Percentiles rank a stretch among this genome's conserved stretches.
These are phyloP conservation scores for Adansonia digitata DNA, from an alignment of 345 rosid genomes.

Conservation along the genomic window DNA sequence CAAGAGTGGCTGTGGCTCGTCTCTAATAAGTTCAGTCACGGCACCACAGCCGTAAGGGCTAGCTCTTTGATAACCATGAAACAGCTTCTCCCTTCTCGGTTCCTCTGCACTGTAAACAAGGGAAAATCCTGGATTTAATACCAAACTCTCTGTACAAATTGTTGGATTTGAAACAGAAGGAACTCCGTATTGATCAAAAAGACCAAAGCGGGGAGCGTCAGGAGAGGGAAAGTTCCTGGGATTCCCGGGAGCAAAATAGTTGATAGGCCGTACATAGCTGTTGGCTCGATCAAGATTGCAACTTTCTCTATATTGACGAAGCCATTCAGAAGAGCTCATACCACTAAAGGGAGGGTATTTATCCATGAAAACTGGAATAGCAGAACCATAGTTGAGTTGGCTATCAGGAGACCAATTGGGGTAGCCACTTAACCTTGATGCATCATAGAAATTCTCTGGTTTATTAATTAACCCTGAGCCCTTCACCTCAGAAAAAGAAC, in stretches of 20 bases:
- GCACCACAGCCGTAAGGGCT: conserved; percentile 40
- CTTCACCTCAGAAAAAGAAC: conserved; percentile 19
- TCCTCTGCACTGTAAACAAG: conserved; percentile 28
- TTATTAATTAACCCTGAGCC: conserved; percentile 22
- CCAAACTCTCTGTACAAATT: conserved; percentile 21
- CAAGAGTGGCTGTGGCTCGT: conserved; percentile 62
- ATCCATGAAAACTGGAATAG: conserved; percentile 29
- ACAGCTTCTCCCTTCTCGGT: conserved; percentile 36
- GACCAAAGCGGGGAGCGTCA: conserved; percentile 38
- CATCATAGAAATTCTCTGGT: conserved; percentile 28
- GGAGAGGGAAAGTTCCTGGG: conserved; percentile 17
- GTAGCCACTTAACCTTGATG: conserved; percentile 26
- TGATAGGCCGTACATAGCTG: conserved; percentile 26
- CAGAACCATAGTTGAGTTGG: conserved; percentile 23
- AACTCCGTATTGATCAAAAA: conserved; percentile 43
- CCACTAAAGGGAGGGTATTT: conserved; percentile 41
- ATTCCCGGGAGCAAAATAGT: conserved; percentile 31
- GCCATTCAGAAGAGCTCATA: conserved; percentile 89
- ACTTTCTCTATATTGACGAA: conserved; percentile 77
- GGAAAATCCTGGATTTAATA: conserved; percentile 22
- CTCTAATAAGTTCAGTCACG: conserved; percentile 22
- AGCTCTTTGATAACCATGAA: conserved; percentile 43
- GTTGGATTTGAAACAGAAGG: conserved; percentile 38
- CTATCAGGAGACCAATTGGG: conserved; percentile 30
- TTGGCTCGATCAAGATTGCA: conserved; percentile 39